Evolutionary conservation across 208 protist species (phyloP).

Genomic region (Trichomonas tenax): DNA sequence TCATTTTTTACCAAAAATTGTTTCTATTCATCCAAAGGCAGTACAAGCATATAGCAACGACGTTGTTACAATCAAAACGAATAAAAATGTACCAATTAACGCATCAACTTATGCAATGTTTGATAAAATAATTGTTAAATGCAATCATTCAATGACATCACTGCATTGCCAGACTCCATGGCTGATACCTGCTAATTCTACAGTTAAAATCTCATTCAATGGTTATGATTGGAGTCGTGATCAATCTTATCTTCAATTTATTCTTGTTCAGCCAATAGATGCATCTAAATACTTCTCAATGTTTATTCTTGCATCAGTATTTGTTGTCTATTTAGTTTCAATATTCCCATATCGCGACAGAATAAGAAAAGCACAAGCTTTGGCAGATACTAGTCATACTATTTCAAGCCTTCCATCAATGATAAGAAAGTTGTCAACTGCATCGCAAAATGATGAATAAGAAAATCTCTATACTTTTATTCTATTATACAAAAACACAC

Average conservation of each 20-base stretch:
- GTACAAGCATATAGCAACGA: neutral
- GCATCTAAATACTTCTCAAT: neutral
- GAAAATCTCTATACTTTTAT: no score
- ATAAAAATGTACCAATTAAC: neutral
- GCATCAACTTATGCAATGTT: neutral
- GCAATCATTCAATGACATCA: neutral
- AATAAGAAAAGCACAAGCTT: neutral
- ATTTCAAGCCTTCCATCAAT: no score
- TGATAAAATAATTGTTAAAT: neutral
- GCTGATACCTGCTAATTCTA: neutral
- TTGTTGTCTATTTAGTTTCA: neutral
- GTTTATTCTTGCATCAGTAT: neutral
- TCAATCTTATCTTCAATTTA: neutral
- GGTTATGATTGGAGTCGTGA: neutral
- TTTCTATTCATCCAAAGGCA: neutral
- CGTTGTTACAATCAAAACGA: neutral
- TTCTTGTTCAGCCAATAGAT: neutral
- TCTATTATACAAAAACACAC: no score
- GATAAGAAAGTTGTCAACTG: no score
- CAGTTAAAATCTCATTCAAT: neutral
- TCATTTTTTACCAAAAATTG: neutral
- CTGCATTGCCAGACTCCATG: neutral
- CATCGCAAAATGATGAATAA: no score
- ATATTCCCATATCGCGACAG: neutral
- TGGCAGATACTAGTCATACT: neutral